Evolutionary conservation across 148 eudicot species (phyloP), one percentile per base, ranked within the genome.

Genomic region (Gaultheria prostrata): DNA sequence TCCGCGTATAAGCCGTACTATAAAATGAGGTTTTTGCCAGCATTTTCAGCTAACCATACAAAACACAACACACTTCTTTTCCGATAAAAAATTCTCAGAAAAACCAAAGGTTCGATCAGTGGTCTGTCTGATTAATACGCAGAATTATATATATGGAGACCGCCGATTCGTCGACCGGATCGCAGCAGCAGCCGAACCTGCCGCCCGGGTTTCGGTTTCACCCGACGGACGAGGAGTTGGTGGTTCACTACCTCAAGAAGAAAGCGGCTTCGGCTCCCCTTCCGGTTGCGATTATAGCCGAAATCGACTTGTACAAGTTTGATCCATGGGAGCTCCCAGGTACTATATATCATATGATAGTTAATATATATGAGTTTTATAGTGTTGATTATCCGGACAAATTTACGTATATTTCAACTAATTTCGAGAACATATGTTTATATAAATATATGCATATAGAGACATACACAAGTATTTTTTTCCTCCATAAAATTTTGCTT

Each of bases 151-250:
- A 46, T 8, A 86, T 86, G 88, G 88, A 71, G 56, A 75, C 18
- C 28, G 26, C 56, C 4, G 75, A 83, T 24, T 59, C 35, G 10
- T 85, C 54, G 9, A 1, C 75, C 3, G 83, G 83, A 24, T 83
- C 87, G 78, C 87, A 78, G 32, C 82, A 84, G 15, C 83, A 88
- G 17, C 80, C 87, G 71, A 74, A 77, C 71, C 82, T 88, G 14
- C 90, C 90, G 8, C 89, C 90, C 28, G 90, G 90, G 5, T 88
- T 88, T 45, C 84, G 90, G 45, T 88, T 88, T 54, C 87, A 88
- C 84, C 90, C 90, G 56, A 88, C 90, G 3, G 90, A 88, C 59
- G 90, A 88, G 59, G 90, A 88, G 82, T 83, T 88, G 20, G 51
- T 88, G 81, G 90, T 88, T 12, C 85, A 84, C 43, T 88, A 88